Evolutionary conservation across 169 alveolate species (phyloP).

Genomic region (Plasmodium gaboni): DNA sequence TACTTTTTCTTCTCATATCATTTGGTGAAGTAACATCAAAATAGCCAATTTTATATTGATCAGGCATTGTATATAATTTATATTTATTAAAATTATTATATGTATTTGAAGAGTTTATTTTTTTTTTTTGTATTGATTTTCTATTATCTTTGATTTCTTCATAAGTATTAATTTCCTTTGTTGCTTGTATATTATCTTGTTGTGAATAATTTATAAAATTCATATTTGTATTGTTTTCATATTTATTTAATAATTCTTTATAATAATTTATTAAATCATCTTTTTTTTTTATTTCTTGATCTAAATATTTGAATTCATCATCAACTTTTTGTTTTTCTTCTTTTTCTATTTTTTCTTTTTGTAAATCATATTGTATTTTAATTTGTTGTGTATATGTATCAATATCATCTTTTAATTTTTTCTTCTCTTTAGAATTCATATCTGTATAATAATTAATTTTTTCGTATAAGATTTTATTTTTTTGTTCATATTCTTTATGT

Average conservation of each 20-base stretch:
- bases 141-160: constrained; percentile 20
- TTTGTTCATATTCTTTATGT: constrained; percentile 72
- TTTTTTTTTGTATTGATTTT: constrained; percentile 12
- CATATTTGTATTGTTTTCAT: constrained; percentile 1
- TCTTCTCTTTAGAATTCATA: constrained; percentile 43
- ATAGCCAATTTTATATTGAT: constrained; percentile 58
- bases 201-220: neutral
- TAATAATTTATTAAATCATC: constrained; percentile 44
- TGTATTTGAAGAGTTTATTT: neutral
- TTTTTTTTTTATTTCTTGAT: constrained; percentile 38
- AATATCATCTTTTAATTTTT: constrained; percentile 45
- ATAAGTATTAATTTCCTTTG: neutral
- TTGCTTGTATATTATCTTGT: neutral
- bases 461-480: constrained; percentile 12
- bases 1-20: constrained; percentile 49
- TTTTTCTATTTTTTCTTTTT: constrained; percentile 38
- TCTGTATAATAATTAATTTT: constrained; percentile 8
- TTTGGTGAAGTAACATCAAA: constrained; percentile 62
- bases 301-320: constrained; percentile 22
- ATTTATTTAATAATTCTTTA: constrained; percentile 31
- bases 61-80: constrained; percentile 38
- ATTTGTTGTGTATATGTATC: constrained; percentile 21
- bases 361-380: constrained; percentile 38
- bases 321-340: constrained; percentile 22
- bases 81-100: constrained; percentile 10